phyloP scores from a whole-genome alignment of 345 rosid species.

The Turnera subulata region DNA sequence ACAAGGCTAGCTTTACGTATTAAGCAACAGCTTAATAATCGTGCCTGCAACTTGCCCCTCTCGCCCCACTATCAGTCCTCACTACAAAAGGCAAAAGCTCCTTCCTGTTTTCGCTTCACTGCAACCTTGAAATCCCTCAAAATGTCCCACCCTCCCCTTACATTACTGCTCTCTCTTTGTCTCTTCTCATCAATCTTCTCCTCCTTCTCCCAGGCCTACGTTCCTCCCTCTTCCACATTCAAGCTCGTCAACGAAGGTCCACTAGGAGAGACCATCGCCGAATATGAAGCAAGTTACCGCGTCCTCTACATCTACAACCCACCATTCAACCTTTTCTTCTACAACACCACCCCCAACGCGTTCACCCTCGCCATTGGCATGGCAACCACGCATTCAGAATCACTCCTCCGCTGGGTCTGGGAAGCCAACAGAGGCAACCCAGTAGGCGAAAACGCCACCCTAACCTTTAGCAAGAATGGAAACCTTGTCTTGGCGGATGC shows the following conservation, averaged over 20 bases:
- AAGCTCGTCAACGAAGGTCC: background rate
- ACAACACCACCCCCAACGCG: background rate
- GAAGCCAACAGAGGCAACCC: conserved; percentile 66
- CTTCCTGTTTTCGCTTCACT: too few species aligned
- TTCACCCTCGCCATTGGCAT: conserved; percentile 13
- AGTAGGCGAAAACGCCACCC: conserved; percentile 52
- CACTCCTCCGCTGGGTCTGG: conserved; percentile 41
- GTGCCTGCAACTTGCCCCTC: too few species aligned
- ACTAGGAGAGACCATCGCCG: background rate
- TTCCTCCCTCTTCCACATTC: background rate
- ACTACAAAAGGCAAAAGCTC: too few species aligned
- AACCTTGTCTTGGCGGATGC: conserved; percentile 53
- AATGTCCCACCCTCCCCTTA: background rate
- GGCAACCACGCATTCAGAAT: conserved; percentile 7
- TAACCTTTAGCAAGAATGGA: conserved; percentile 45
- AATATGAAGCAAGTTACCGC: background rate
- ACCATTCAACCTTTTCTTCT: background rate
- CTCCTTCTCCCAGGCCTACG: background rate
- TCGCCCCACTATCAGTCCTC: too few species aligned
- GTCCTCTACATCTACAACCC: background rate
- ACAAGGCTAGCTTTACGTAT: too few species aligned
- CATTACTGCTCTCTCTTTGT: background rate
- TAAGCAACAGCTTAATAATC: too few species aligned
- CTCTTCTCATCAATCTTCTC: background rate
- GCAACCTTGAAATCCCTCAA: too few species aligned